These are phyloP conservation scores for Colletotrichum neosansevieriae DNA, from an alignment of 2,329 filamentous ascomycete species.

Conservation along the genomic window DNA sequence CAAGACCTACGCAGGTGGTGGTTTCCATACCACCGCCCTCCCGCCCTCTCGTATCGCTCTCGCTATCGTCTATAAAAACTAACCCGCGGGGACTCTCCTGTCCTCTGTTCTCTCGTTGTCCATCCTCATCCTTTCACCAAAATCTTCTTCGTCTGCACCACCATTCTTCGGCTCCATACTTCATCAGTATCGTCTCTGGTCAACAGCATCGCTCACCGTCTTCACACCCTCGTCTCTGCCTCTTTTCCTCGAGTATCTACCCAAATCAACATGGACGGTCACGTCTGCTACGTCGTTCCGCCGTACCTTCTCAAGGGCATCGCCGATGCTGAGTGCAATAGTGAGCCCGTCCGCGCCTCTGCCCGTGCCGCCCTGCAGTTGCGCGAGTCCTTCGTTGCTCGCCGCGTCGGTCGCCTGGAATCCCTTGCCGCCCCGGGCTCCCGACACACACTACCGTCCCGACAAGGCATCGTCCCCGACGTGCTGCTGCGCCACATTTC, in stretches of 20 bases:
- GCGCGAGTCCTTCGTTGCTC: constrained; percentile 47
- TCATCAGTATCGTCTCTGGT: not conserved
- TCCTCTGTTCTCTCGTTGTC: not conserved
- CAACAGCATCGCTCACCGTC: not conserved
- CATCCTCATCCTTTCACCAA: not conserved
- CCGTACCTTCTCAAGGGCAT: constrained; percentile 60
- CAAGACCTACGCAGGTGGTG: too few species aligned
- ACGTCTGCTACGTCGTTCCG: constrained; percentile 57
- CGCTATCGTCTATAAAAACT: too few species aligned
- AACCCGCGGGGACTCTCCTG: not conserved
- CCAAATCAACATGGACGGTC: constrained; percentile 14
- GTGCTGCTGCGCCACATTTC: constrained; percentile 20
- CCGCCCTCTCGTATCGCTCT: too few species aligned
- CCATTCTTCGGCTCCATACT: not conserved
- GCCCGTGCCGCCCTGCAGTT: constrained; percentile 52
- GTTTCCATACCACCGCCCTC: too few species aligned
- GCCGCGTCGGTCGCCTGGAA: constrained; percentile 52
- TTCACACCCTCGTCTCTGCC: not conserved
- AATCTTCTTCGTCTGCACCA: not conserved
- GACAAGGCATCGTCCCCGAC: constrained; percentile 23
- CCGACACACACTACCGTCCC: constrained; percentile 31
- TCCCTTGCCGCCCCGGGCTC: constrained; percentile 50
- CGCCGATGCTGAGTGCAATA: constrained; percentile 53
- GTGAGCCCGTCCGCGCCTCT: constrained; percentile 50
- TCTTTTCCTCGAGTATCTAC: not conserved